Evolutionary conservation across 768 basidiomycete genomes (phyloP), one percentile per base, ranked within the genome.

Genomic region (Pleurotus tuoliensis): DNA sequence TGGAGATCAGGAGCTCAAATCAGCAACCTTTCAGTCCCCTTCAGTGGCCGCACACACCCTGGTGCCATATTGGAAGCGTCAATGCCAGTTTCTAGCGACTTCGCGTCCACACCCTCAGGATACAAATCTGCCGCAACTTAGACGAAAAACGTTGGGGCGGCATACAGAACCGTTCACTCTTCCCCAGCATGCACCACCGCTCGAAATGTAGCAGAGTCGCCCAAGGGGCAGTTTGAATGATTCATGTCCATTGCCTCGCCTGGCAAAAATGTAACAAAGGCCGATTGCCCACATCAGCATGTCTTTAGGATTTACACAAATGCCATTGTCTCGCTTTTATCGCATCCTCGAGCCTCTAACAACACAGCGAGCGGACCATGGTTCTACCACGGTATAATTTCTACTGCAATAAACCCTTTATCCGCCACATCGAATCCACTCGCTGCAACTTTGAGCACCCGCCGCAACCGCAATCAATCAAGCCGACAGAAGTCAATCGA

Each of bases 341-440:
- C 4, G 5, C 4, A 13, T 43, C 41, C 6, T 18, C 6, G 15
- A 41, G 40, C 11, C 18, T 5, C 13, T 43, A 43, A 12, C n/a
- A 44, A 44, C 20, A 16, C 20, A 44, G 1, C 41, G 20, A 44
- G n/a, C 9, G 11, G 30, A 0, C 24, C 24, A 25, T 25, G 24
- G 24, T 25, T 25, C 9, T 34, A 2, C 30, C 30, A 11, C 30
- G 8, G 30, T 34, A 34, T 34, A 11, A 34, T 34, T 11, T 11
- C 30, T 34, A 34, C 30, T 34, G 30, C 30, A 50, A 37, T 22
- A 44, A 16, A 4, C 22, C 51, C 39, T 41, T 53, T 11, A 53
- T n/a, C 22, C 39, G 11, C 51, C 51, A 53, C 51, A 53, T 40
- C 13, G 51, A 53, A n/a, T 53, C 51, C 39, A 53, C 18, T 4